phyloP scores from a whole-genome alignment of 306 rosid genomes.

The Senna tora region DNA sequence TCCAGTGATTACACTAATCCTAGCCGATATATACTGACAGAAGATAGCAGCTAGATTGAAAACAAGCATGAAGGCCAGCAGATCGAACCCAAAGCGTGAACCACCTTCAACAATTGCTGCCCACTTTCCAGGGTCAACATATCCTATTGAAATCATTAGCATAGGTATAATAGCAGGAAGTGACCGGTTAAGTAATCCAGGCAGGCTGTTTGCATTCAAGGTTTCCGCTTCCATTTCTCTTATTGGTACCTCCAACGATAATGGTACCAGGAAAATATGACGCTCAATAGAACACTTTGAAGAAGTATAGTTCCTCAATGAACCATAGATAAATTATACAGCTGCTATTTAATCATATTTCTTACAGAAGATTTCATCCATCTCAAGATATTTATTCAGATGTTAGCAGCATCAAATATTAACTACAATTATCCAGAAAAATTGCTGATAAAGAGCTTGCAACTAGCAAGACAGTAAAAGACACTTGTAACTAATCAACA shows the following conservation, averaged over 20 bases:
- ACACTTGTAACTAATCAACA: conserved; percentile 29
- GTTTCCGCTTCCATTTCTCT: conserved; percentile 58
- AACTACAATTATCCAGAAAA: conserved; percentile 24
- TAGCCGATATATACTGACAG: conserved; percentile 85
- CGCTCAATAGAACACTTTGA: conserved; percentile 36
- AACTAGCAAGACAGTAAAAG: conserved; percentile 31
- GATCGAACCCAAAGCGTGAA: conserved; percentile 81
- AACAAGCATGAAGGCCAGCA: conserved; percentile 63
- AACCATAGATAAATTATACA: conserved; percentile 34
- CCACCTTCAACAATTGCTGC: conserved; percentile 84
- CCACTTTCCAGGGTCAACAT: conserved; percentile 99
- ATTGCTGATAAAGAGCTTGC: conserved; percentile 30
- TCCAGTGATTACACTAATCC: conserved; percentile 75
- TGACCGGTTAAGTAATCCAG: conserved; percentile 47
- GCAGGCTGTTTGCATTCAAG: conserved; percentile 40
- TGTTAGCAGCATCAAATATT: conserved; percentile 6
- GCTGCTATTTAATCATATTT: conserved; percentile 28
- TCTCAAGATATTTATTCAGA: conserved; percentile 12
- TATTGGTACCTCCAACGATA: conserved; percentile 35
- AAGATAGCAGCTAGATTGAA: conserved; percentile 88
- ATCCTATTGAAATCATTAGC: conserved; percentile 80
- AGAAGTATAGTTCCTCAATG: conserved; percentile 39
- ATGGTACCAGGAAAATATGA: conserved; percentile 33
- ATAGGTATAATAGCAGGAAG: conserved; percentile 67
- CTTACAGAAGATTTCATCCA: conserved; percentile 26